Evolutionary conservation across 2,329 filamentous ascomycete genomes (phyloP).

Genomic region (Paecilomyces sp.): DNA sequence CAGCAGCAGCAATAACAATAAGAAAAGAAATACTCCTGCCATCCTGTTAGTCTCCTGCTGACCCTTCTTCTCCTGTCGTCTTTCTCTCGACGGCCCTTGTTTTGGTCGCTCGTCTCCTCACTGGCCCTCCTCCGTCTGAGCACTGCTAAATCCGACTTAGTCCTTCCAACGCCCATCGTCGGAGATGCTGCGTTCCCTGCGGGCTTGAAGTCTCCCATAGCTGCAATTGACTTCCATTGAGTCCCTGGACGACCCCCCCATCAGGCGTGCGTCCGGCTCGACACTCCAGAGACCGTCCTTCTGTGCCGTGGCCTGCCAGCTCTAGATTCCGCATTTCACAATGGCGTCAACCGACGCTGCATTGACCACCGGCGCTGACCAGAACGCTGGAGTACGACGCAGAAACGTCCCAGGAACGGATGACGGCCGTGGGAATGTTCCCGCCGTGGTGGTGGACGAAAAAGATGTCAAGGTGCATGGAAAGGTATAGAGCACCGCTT

Average conservation of each 20-base stretch:
- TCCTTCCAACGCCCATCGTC: neutral
- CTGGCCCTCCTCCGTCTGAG: neutral
- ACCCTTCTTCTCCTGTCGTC: conserved; percentile 3
- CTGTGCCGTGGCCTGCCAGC: neutral
- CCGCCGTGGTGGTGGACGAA: conserved; percentile 14
- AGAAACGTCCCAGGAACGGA: conserved; percentile 33
- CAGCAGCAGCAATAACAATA: neutral
- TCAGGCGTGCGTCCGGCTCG: neutral
- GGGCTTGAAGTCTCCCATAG: neutral
- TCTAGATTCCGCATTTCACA: conserved; percentile 1
- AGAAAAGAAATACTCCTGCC: neutral
- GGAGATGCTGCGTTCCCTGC: neutral
- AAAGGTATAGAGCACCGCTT: neutral
- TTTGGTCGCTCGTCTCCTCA: conserved; percentile 2
- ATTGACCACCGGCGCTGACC: conserved; percentile 27
- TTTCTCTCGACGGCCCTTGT: conserved; percentile 15
- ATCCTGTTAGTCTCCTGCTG: neutral
- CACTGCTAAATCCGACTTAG: neutral
- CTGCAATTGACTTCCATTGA: neutral
- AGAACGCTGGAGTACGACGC: conserved; percentile 30
- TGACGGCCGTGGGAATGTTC: conserved; percentile 15
- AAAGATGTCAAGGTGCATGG: neutral
- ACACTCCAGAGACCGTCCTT: neutral
- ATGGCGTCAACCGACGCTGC: conserved; percentile 27
- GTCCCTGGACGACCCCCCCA: neutral